Percentiles rank a stretch among this genome's conserved stretches.
Conservation (phyloP, 306 rosid genomes). For the Nissolia schottii region DNA sequence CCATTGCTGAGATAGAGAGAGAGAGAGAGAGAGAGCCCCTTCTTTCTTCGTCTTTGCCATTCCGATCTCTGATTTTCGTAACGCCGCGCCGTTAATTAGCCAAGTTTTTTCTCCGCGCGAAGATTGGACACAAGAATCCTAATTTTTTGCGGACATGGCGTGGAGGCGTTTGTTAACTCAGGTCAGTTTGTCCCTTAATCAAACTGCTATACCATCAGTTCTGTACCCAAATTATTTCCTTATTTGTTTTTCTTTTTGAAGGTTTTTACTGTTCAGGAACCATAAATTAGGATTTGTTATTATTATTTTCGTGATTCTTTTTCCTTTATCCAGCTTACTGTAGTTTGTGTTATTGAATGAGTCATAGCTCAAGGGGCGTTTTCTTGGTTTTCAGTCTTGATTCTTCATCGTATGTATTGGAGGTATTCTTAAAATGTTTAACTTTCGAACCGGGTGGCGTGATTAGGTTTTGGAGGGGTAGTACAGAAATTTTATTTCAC, state of each 20-base stretch:
- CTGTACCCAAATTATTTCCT: background rate
- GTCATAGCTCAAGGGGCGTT: background rate
- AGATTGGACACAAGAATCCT: background rate
- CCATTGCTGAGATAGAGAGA: too few species aligned
- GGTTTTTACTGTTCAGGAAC: background rate
- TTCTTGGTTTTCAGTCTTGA: background rate
- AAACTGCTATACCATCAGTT: background rate
- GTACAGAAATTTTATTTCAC: background rate
- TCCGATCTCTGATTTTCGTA: background rate
- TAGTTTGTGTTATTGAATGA: background rate
- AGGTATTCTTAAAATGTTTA: background rate
- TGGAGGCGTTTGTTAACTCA: constrained; percentile 57
- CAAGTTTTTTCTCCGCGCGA: background rate
- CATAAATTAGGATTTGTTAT: background rate
- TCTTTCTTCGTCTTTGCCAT: background rate
- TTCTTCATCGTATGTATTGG: background rate
- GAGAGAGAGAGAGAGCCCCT: background rate
- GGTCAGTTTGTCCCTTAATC: constrained; percentile 35
- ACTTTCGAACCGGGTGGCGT: background rate
- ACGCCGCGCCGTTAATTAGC: background rate
- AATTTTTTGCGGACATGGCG: constrained; percentile 48
- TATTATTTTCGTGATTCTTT: background rate
- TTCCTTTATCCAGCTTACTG: background rate
- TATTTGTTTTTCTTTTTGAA: background rate
- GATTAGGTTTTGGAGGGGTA: background rate